Base-by-base conservation (phyloP, 2,329 filamentous ascomycete species). In the Myriangium duriaei region DNA sequence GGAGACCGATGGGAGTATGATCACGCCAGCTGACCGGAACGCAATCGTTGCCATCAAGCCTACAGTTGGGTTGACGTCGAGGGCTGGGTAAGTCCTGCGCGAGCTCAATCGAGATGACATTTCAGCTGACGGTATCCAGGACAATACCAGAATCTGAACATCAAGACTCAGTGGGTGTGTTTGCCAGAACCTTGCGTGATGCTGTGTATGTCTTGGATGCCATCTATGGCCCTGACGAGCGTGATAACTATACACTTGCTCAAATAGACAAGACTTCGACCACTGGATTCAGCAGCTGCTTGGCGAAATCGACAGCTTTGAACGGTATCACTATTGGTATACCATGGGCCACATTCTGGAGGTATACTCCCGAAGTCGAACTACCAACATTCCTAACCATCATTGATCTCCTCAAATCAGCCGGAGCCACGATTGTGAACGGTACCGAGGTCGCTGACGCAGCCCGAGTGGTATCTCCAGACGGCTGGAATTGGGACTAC, bases 401-500 rank as follows among this genome's bases (percentile, higher is more conserved):
- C 15, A 49, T 83, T 9, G 51, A 61, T 0, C 50, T 74, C 15
- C 71, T 86, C 24, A 49, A 71, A 50, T 53, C 55, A 0, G 73
- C 74, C 1, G 80, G 81, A 1, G 80, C 77, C 0, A 78, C 67
- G 1, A 65, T 86, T 29, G 62, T 84, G 50, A 81, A 84, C 49
- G 68, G 68, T 16, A 82, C 78, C 0, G 80, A 86, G 51, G 65
- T 86, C 2, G 72, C 74, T 14, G 63, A 74, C 51, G 70, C 74
- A 48, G 56, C 76, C 49, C 71, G 60, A 0, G 71, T 82, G 15
- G 68, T 85, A 10, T 71, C 69, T 19, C 76, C 74, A 0, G 54
- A 70, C 34, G 76, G 77, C n/a, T 86, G 79, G 79, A 65, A 85
- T 55, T 86, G 81, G 69, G 77, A 81, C 49, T 79, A 74, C 45